phyloP scores from a whole-genome alignment of 2,329 filamentous ascomycete species.

The Endothia cerciana region DNA sequence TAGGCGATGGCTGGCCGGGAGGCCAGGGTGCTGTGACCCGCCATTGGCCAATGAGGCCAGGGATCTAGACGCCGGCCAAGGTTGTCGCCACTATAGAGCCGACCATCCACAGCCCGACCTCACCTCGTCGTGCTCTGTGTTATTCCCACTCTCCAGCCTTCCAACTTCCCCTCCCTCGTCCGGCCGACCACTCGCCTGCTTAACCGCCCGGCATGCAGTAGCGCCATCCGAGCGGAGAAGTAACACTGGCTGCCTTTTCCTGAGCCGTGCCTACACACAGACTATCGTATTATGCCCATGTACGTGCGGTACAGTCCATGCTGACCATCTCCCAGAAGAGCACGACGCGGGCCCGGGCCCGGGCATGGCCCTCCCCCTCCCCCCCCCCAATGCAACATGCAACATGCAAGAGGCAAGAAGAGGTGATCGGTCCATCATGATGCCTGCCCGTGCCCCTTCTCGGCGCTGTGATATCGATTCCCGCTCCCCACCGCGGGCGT shows the following conservation, averaged over 20 bases:
- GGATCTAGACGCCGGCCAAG: slow-evolving; percentile 45
- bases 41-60: slow-evolving; percentile 39
- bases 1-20: slow-evolving; percentile 7
- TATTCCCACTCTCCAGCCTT: slow-evolving; percentile 4
- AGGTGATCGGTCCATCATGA: slow-evolving; percentile 5
- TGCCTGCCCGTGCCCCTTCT: neutral
- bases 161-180: slow-evolving; percentile 17
- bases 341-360: no score
- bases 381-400: no score
- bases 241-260: slow-evolving; percentile 35
- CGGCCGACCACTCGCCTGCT: slow-evolving; percentile 37
- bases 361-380: neutral
- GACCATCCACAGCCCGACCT: slow-evolving; percentile 20
- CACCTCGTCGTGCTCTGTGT: slow-evolving; percentile 8
- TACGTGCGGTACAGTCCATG: neutral
- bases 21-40: slow-evolving; percentile 32
- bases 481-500: slow-evolving; percentile 25
- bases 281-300: no score
- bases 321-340: neutral
- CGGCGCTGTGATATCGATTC: slow-evolving; percentile 34
- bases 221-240: slow-evolving; percentile 36
- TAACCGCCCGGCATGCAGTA: slow-evolving; percentile 48
- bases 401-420: neutral
- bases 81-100: slow-evolving; percentile 18
- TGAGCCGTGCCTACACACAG: neutral